Percentiles rank a stretch among this genome's conserved stretches.
Evolutionary conservation across 208 protist genomes (phyloP).

Genomic region (Entamoeba dispar): DNA sequence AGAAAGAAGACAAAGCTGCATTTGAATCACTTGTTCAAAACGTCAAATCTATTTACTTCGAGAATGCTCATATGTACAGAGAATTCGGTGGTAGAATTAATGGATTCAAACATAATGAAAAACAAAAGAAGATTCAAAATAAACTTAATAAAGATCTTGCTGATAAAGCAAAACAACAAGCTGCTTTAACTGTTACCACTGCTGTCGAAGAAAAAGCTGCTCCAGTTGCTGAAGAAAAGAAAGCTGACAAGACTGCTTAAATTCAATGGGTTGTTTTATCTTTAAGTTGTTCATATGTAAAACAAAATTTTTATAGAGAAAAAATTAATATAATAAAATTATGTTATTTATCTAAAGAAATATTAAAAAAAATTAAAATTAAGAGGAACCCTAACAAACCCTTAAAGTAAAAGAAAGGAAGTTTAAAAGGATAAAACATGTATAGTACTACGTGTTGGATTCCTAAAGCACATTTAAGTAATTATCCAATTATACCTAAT

Average conservation of each 20-base stretch:
- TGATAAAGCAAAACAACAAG: not conserved
- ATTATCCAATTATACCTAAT: not conserved
- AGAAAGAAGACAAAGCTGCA: slow-evolving; percentile 61
- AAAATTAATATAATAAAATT: too few species aligned
- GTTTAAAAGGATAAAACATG: not conserved
- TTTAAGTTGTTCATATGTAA: too few species aligned
- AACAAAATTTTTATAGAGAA: too few species aligned
- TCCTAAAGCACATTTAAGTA: not conserved
- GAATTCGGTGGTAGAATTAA: not conserved
- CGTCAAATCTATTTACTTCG: slow-evolving; percentile 10
- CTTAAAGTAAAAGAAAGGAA: too few species aligned
- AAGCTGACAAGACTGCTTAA: too few species aligned
- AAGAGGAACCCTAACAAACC: too few species aligned
- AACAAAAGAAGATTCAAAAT: not conserved
- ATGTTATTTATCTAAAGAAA: too few species aligned
- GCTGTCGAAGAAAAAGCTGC: not conserved
- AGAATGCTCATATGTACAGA: slow-evolving; percentile 5
- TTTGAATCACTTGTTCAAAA: slow-evolving; percentile 59
- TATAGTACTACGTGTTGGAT: not conserved
- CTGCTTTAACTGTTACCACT: not conserved
- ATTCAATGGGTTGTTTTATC: too few species aligned
- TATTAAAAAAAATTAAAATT: too few species aligned
- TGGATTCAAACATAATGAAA: not conserved
- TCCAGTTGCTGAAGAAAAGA: not conserved
- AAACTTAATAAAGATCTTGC: not conserved